Conservation (phyloP, 1,284 basidiomycete genomes). For the Fomitopsis schrenkii region DNA sequence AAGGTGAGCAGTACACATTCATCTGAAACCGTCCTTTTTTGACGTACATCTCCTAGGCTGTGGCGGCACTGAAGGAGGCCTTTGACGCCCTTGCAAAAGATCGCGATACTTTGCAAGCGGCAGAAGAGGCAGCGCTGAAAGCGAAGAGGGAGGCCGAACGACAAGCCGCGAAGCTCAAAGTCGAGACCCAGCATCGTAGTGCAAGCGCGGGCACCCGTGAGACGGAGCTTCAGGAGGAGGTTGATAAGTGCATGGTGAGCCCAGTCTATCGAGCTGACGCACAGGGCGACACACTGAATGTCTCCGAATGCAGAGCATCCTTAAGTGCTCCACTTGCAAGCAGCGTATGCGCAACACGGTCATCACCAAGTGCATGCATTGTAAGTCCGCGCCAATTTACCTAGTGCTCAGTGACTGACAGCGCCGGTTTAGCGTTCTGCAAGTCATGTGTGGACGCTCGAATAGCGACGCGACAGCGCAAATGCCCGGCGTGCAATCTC, state of each 20-base stretch:
- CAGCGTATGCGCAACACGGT: slow-evolving; percentile 82
- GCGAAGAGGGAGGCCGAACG: slow-evolving; percentile 50
- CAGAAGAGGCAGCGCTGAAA: slow-evolving; percentile 33
- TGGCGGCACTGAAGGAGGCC: slow-evolving; percentile 15
- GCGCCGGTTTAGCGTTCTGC: slow-evolving; percentile 71
- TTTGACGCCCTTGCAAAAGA: slow-evolving; percentile 12
- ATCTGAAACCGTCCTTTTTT: background rate
- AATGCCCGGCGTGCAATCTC: slow-evolving; percentile 90
- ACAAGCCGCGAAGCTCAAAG: slow-evolving; percentile 42
- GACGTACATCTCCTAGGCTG: background rate
- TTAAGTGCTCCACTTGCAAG: slow-evolving; percentile 92
- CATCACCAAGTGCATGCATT: slow-evolving; percentile 93
- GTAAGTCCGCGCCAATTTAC: slow-evolving; percentile 43
- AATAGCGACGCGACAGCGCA: slow-evolving; percentile 88
- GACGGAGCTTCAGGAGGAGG: slow-evolving; percentile 41
- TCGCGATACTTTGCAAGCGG: slow-evolving; percentile 18
- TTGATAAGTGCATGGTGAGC: slow-evolving; percentile 67
- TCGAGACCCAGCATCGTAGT: slow-evolving; percentile 20
- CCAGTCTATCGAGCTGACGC: background rate
- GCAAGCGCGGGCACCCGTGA: slow-evolving; percentile 32
- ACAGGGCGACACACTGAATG: background rate
- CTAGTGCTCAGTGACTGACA: background rate
- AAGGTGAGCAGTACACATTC: background rate
- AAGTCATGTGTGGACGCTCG: slow-evolving; percentile 85
- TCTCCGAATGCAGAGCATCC: slow-evolving; percentile 55